These are phyloP conservation scores for Aspergillus ruber DNA, from an alignment of 2,329 filamentous ascomycete species.

Conservation along the genomic window DNA sequence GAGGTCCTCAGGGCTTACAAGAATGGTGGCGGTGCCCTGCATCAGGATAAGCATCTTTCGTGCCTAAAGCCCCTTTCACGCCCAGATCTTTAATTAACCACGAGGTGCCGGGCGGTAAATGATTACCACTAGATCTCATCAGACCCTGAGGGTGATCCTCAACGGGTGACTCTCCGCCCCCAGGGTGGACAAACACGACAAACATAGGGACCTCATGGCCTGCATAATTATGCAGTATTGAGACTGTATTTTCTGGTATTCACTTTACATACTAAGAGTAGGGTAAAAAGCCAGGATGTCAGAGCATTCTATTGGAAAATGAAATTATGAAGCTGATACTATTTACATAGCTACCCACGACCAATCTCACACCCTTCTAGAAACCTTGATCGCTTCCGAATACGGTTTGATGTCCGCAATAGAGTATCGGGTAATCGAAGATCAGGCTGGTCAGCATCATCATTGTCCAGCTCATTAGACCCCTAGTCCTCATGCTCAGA, in stretches of 20 bases:
- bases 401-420: background rate
- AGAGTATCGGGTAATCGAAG: no score
- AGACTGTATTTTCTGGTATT: background rate
- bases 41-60: constrained; percentile 9
- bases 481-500: no score
- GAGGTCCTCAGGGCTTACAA: constrained; percentile 4
- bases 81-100: no score
- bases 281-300: background rate
- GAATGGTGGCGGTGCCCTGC: constrained; percentile 6
- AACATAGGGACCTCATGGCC: no score
- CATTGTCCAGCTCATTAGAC: no score
- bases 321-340: background rate
- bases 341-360: background rate
- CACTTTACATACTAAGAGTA: background rate
- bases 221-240: background rate
- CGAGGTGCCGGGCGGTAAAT: no score
- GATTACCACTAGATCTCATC: no score
- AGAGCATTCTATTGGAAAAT: background rate
- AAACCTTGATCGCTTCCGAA: background rate
- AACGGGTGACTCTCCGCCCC: no score
- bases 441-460: no score
- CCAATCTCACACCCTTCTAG: background rate
- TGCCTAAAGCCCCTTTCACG: constrained; percentile 6
- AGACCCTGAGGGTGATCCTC: no score
- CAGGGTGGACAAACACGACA: no score